Evolutionary conservation across 2,329 filamentous ascomycete genomes (phyloP).

Genomic region (Paradendryphiella salina): DNA sequence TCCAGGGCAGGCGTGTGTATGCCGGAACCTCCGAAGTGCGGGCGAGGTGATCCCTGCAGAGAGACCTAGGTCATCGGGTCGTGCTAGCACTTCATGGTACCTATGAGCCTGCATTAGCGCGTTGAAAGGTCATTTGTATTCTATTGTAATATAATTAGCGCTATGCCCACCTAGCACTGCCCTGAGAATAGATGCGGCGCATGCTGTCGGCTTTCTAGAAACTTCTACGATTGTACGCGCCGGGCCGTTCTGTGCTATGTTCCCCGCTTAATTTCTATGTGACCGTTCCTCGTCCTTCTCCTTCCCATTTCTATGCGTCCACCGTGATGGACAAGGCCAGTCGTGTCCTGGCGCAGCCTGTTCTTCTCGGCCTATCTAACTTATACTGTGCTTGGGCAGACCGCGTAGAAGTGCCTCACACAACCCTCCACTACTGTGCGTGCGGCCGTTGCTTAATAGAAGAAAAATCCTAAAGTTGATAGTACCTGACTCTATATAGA

Average conservation of each 20-base stretch:
- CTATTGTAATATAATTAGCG: background rate
- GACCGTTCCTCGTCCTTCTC: background rate
- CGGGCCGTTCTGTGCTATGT: background rate
- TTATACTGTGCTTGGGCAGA: conserved; percentile 6
- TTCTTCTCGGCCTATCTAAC: conserved; percentile 1
- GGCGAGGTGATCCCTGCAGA: no score
- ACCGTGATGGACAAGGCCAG: conserved; percentile 2
- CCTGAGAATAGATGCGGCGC: background rate
- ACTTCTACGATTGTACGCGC: background rate
- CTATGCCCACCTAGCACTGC: background rate
- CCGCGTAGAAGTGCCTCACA: background rate
- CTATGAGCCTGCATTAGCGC: background rate
- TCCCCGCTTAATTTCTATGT: background rate
- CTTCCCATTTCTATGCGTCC: background rate
- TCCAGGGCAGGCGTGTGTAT: no score
- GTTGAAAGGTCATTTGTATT: background rate
- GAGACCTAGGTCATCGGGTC: no score
- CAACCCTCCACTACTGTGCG: conserved; percentile 2
- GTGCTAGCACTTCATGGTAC: no score
- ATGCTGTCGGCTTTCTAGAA: background rate
- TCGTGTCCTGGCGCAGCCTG: conserved; percentile 1
- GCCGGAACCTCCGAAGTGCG: no score
- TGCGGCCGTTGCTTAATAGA: conserved; percentile 4
- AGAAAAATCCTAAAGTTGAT: conserved; percentile 27
- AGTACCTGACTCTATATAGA: conserved; percentile 18